Evolutionary conservation across 805 yeast species (phyloP).

Genomic region (Sungouiozyma ichnusensis): DNA sequence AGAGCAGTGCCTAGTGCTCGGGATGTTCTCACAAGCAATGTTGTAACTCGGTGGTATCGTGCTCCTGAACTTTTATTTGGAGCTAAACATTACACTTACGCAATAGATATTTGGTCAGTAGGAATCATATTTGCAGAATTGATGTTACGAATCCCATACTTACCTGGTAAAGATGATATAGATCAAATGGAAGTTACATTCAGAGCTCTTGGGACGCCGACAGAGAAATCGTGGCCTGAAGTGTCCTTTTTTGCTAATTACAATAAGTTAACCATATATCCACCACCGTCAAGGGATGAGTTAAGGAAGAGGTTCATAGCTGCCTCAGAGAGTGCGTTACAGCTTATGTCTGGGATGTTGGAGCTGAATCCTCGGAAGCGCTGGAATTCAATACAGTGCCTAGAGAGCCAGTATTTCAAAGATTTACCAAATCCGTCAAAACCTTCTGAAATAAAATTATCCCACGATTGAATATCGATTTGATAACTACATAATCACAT

Average conservation of each 20-base stretch:
- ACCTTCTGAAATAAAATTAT: constrained; percentile 29
- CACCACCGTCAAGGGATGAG: constrained; percentile 74
- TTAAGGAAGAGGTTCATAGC: constrained; percentile 78
- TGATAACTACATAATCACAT: background rate
- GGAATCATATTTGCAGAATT: constrained; percentile 94
- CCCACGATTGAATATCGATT: background rate
- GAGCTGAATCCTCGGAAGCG: constrained; percentile 70
- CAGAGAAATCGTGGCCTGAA: constrained; percentile 85
- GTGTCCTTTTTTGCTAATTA: constrained; percentile 72
- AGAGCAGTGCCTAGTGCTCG: constrained; percentile 70
- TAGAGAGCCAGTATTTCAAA: constrained; percentile 55
- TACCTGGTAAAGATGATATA: constrained; percentile 84
- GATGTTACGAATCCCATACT: constrained; percentile 88
- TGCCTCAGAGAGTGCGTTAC: constrained; percentile 77
- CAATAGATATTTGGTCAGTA: constrained; percentile 92
- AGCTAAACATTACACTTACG: constrained; percentile 77
- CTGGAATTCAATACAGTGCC: constrained; percentile 51
- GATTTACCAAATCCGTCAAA: constrained; percentile 70
- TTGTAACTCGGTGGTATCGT: constrained; percentile 95
- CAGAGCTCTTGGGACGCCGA: constrained; percentile 92
- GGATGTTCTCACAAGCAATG: constrained; percentile 79
- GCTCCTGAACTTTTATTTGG: constrained; percentile 92
- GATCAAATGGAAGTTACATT: constrained; percentile 92
- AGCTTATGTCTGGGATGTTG: constrained; percentile 61
- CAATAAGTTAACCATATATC: constrained; percentile 62